Evolutionary conservation across 148 eudicot species (phyloP), one percentile per base, ranked within the genome.

Genomic region (Mesembryanthemum crystallinum): DNA sequence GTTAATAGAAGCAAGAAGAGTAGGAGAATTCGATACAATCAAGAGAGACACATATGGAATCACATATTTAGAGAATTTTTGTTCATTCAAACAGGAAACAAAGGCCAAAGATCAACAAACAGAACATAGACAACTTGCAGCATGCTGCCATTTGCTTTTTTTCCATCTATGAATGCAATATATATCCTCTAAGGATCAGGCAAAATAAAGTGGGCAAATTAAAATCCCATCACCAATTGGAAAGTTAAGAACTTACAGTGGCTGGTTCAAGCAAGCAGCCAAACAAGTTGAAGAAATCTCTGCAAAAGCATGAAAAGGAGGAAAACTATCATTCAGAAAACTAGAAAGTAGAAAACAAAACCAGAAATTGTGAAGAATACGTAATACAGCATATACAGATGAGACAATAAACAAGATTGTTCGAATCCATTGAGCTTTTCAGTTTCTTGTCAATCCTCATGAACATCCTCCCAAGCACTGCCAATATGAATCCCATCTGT

Each of bases 201-300:
- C 15, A 14, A 28, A 52, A 13, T 45, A 28, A 25, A 54, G n/a
- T 0, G 13, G 5, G 39, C 47, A 45, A 33, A 59, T 15, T 29
- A 35, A 37, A 67, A 69, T 12, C 18, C 58, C 10, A 32, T 25
- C n/a, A 59, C 65, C 66, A 68, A 52, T 39, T 45, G 57, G 69
- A 18, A 69, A 18, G 42, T 21, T 21, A 65, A 61, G 21, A 54
- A 87, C 94, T 88, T 64, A 92, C 97, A 32, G 97, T 92, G 58
- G 94, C 91, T 27, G 95, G 97, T 84, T 92, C 95, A 37, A 92
- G 84, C 78, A 85, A 73, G 86, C 97, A 92, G 76, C 97, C 97
- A 77, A 86, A 82, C 62, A 86, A 43, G 72, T 92, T 92, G 75
- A 90, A 78, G 15, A 85, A 28, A 78, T 92, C 97, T 61, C 97